Evolutionary conservation across 2,329 filamentous ascomycete genomes (phyloP).

Genomic region (Cercospora sp.): DNA sequence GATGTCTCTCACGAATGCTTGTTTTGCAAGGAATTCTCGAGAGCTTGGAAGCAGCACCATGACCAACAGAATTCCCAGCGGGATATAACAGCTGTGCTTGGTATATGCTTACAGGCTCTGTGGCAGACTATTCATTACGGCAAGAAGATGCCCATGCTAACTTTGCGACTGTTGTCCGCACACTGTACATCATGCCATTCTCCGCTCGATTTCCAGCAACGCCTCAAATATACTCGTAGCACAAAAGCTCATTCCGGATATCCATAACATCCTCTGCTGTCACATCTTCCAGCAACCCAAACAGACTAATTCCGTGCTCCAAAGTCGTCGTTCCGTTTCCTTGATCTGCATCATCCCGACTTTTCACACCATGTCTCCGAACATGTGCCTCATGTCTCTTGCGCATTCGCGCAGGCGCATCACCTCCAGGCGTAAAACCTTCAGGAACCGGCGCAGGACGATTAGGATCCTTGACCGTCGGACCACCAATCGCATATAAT

Average conservation of each 20-base stretch:
- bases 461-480: neutral
- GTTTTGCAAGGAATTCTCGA: neutral
- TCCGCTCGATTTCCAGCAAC: neutral
- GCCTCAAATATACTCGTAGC: slow-evolving; percentile 3
- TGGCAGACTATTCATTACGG: neutral
- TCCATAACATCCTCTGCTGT: slow-evolving; percentile 14
- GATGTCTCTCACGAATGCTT: neutral
- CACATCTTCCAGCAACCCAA: neutral
- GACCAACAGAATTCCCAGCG: neutral
- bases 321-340: neutral
- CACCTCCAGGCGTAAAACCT: neutral
- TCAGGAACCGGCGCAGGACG: slow-evolving; percentile 4
- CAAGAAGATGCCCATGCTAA: neutral
- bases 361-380: neutral
- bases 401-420: neutral
- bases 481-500: slow-evolving; percentile 2
- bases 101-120: too few species aligned
- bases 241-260: slow-evolving; percentile 3
- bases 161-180: neutral
- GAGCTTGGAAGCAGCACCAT: neutral
- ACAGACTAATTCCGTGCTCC: neutral
- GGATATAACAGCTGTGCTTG: neutral
- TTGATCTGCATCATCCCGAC: neutral
- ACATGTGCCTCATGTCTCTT: neutral
- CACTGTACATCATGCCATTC: neutral